phyloP scores from a whole-genome alignment of 805 yeast genomes.

The Candida maesae region DNA sequence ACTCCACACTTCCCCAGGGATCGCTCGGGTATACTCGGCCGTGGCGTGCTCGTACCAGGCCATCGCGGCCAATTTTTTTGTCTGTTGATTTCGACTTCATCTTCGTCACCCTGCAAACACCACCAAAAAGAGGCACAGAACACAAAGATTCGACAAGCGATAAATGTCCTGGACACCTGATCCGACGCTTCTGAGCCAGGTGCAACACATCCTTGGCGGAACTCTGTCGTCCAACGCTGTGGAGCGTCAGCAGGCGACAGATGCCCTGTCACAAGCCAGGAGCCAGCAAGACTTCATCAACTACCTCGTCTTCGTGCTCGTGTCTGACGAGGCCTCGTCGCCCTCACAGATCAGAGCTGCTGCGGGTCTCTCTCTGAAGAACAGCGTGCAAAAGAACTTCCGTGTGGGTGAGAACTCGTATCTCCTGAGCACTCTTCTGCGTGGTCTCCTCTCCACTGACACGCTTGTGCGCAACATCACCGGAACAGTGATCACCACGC shows the following conservation, averaged over 20 bases:
- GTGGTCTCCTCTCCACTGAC: constrained; percentile 49
- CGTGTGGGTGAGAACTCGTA: constrained; percentile 31
- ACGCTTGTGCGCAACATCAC: constrained; percentile 79
- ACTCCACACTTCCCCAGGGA: too few species aligned
- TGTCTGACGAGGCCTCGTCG: constrained; percentile 42
- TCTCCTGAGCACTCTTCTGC: constrained; percentile 34
- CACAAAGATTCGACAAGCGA: background rate
- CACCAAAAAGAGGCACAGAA: background rate
- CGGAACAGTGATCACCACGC: constrained; percentile 83
- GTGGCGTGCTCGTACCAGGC: background rate
- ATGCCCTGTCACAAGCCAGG: constrained; percentile 66
- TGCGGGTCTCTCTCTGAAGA: constrained; percentile 84
- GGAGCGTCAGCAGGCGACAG: constrained; percentile 64
- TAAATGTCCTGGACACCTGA: constrained; percentile 67
- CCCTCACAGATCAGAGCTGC: constrained; percentile 71
- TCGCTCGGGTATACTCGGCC: too few species aligned
- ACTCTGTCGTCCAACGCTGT: constrained; percentile 57
- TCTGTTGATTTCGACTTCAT: background rate
- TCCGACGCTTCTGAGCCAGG: constrained; percentile 54
- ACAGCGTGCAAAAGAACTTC: constrained; percentile 49
- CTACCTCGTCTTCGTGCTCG: constrained; percentile 68
- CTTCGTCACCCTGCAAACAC: background rate
- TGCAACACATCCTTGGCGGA: constrained; percentile 63
- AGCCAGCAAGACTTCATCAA: constrained; percentile 74
- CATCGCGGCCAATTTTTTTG: background rate